Base-by-base conservation (phyloP, 225 moss, liverwort and hornwort species). In the Rhytidiadelphus loreus region DNA sequence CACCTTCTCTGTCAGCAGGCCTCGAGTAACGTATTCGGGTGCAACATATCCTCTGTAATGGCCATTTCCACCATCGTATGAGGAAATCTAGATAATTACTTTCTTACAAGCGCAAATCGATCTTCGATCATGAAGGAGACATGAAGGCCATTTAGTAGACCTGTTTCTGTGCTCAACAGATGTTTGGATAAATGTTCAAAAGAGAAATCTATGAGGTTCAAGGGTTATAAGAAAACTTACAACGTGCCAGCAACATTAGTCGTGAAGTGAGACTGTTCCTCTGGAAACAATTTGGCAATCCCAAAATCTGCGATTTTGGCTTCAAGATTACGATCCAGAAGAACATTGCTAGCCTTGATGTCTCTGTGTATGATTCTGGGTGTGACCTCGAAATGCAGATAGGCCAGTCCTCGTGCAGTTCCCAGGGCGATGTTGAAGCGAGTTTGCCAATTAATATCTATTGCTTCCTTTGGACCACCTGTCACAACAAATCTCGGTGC, bases 221-320 rank as follows among this genome's bases (percentile, higher is more conserved):
- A 69, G 73, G 80, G 68, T 68, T 68, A 35, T 48, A 53, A 55
- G 80, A 66, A 90, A 88, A 84, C 92, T 57, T 92, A 93, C 93
- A 93, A 83, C 10, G 93, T 93, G 87, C 92, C 92, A 64, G 92
- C 93, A 79, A 93, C 93, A 80, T 93, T 91, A 17, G 93, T 93
- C 21, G 93, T 93, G 86, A 93, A 93, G 57, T 93, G 93, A 46
- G 93, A 90, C 44, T 93, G 83, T 69, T 92, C 90, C 66, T 92
- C 93, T 30, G 93, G 93, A 87, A 93, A 93, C 77, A 96, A 92
- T 91, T 91, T 97, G 39, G 98, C 98, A 75, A 98, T 92, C 17
- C 98, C 98, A 89, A 98, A 98, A 89, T 98, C 98, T 55, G 97
- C 96, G 77, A 98, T 96, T 91, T 98, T 98, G 53, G 98, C 95